Conservation (phyloP, 1,284 basidiomycete species). For the Irpex sp. region DNA sequence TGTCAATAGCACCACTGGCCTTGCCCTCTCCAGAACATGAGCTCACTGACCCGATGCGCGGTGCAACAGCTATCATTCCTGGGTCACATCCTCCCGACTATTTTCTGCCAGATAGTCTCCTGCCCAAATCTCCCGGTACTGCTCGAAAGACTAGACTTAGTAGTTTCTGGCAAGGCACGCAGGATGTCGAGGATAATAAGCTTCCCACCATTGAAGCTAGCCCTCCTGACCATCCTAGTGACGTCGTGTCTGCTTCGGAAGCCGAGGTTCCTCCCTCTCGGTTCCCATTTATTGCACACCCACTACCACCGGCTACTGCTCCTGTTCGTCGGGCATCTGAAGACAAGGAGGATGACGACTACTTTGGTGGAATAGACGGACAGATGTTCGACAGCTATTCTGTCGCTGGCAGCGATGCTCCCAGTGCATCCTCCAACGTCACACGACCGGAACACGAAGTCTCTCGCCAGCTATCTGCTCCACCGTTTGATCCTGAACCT, state of each 20-base stretch:
- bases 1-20: constrained; percentile 74
- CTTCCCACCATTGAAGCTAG: constrained; percentile 29
- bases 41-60: constrained; percentile 80
- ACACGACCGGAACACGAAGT: constrained; percentile 16
- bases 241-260: constrained; percentile 2
- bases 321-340: constrained; percentile 16
- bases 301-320: constrained; percentile 26
- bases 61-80: constrained; percentile 62
- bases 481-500: constrained; percentile 22
- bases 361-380: constrained; percentile 25
- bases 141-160: constrained; percentile 53
- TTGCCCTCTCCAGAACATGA: constrained; percentile 87
- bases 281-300: constrained; percentile 12
- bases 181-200: constrained; percentile 36
- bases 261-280: not conserved
- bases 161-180: constrained; percentile 70
- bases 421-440: not conserved
- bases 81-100: constrained; percentile 46
- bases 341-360: constrained; percentile 25
- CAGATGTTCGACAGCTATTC: constrained; percentile 2
- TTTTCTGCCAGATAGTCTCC: not conserved
- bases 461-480: constrained; percentile 24
- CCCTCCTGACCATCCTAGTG: constrained; percentile 15
- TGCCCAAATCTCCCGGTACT: constrained; percentile 40
- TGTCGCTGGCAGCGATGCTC: not conserved